Evolutionary conservation across 2,329 filamentous ascomycete species (phyloP).

Genomic region (Trichoderma sp.): DNA sequence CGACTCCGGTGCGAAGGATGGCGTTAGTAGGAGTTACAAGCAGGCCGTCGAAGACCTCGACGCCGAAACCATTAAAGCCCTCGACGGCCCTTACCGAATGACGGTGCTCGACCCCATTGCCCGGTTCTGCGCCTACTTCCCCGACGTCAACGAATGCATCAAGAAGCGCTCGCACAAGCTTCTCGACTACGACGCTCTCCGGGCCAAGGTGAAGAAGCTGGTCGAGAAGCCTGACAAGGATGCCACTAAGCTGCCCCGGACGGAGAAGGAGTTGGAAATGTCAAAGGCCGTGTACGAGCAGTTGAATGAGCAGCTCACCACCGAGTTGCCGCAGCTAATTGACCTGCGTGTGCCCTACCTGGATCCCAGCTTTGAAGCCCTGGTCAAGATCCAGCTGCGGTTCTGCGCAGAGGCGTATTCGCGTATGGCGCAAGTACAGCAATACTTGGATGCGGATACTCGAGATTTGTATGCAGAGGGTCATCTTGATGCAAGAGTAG

Average conservation of each 20-base stretch:
- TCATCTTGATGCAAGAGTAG: conserved; percentile 85
- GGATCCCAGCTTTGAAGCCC: conserved; percentile 93
- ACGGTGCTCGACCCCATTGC: conserved; percentile 96
- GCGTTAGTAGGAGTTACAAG: conserved; percentile 95
- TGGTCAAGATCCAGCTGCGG: conserved; percentile 96
- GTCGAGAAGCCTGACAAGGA: conserved; percentile 99
- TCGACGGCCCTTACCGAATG: conserved; percentile 92
- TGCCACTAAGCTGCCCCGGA: conserved; percentile 89
- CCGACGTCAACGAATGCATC: conserved; percentile 98
- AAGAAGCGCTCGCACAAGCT: conserved; percentile 99
- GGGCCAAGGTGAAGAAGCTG: conserved; percentile 94
- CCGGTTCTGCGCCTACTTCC: conserved; percentile 97
- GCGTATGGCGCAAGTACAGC: conserved; percentile 98
- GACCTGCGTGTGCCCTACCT: conserved; percentile 96
- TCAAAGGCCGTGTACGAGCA: conserved; percentile 92
- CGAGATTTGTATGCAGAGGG: conserved; percentile 95
- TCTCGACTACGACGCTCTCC: conserved; percentile 94
- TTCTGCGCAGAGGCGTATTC: conserved; percentile 98
- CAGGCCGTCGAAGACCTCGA: conserved; percentile 97
- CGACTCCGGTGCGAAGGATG: conserved; percentile 90
- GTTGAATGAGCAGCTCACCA: conserved; percentile 92
- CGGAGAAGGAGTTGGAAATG: conserved; percentile 96
- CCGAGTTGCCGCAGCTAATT: conserved; percentile 91
- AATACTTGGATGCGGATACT: conserved; percentile 94
- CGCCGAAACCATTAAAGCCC: conserved; percentile 95